Conservation (phyloP, 1,284 basidiomycete genomes). For the Pseudozyma pruni region DNA sequence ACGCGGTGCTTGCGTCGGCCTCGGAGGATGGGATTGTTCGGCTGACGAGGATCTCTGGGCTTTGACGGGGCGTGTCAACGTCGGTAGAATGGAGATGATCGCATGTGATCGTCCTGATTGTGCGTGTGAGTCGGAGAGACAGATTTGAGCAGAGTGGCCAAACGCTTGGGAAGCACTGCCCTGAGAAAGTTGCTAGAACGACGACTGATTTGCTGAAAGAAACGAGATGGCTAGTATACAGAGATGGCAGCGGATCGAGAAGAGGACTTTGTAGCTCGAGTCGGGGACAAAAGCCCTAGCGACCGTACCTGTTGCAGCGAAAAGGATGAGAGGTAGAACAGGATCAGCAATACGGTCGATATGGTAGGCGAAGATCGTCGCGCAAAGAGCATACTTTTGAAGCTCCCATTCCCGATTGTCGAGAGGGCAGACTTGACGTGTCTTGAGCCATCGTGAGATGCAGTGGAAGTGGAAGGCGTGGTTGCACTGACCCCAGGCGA, state of each 20-base stretch:
- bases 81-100: neutral
- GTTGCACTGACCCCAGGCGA: conserved; percentile 99
- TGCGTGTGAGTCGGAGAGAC: too few species aligned
- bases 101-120: too few species aligned
- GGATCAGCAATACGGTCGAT: neutral
- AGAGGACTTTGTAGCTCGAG: neutral
- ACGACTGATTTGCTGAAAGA: neutral
- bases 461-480: conserved; percentile 99
- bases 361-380: neutral
- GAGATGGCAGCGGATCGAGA: neutral
- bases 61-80: neutral
- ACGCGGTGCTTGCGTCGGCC: conserved; percentile 48
- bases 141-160: too few species aligned
- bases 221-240: conserved; percentile 31
- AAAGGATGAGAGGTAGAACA: neutral
- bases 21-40: conserved; percentile 57
- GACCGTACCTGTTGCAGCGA: conserved; percentile 34
- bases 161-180: too few species aligned
- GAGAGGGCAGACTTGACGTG: conserved; percentile 95
- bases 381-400: conserved; percentile 78
- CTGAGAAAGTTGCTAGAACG: too few species aligned
- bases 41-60: conserved; percentile 22
- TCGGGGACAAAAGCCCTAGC: conserved; percentile 4
- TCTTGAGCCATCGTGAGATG: conserved; percentile 99
- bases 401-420: conserved; percentile 91